Conservation (phyloP, 1,284 basidiomycete species). For the Pyrrhoderma lamaoense region DNA sequence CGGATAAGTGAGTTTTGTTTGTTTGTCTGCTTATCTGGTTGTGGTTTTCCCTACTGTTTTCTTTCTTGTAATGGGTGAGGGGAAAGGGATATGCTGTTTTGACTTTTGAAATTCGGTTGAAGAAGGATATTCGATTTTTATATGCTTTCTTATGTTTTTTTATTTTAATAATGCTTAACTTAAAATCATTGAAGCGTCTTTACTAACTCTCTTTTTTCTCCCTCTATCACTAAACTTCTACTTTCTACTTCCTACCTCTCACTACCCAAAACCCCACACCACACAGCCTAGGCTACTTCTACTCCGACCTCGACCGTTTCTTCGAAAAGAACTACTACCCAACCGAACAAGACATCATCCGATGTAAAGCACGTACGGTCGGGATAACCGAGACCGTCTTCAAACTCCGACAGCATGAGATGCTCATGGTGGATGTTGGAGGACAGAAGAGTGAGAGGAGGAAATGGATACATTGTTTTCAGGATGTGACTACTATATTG, state of each 20-base stretch:
- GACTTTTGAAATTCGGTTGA: too few species aligned
- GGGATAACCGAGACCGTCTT: conserved; percentile 95
- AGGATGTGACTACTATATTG: conserved; percentile 81
- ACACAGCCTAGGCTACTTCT: conserved; percentile 64
- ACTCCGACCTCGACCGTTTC: conserved; percentile 69
- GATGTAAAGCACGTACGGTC: conserved; percentile 80
- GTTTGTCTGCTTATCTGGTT: too few species aligned
- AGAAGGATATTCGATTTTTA: too few species aligned
- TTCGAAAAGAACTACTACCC: conserved; percentile 69
- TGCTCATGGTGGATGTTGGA: conserved; percentile 88
- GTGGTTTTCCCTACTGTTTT: too few species aligned
- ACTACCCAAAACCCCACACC: too few species aligned
- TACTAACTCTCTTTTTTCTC: too few species aligned
- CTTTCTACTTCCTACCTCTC: background rate
- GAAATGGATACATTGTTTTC: conserved; percentile 86
- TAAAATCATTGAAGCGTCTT: too few species aligned
- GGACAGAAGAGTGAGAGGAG: conserved; percentile 85
- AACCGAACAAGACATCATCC: conserved; percentile 79
- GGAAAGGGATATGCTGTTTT: too few species aligned
- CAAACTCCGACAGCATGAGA: conserved; percentile 61
- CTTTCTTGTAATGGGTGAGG: too few species aligned
- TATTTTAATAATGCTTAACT: too few species aligned
- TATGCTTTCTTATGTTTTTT: too few species aligned
- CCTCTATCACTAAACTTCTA: background rate
- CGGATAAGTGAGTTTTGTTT: conserved; percentile 64